These are phyloP conservation scores for Ophiostoma montium DNA, from an alignment of 2,329 filamentous ascomycete genomes.

Conservation along the genomic window DNA sequence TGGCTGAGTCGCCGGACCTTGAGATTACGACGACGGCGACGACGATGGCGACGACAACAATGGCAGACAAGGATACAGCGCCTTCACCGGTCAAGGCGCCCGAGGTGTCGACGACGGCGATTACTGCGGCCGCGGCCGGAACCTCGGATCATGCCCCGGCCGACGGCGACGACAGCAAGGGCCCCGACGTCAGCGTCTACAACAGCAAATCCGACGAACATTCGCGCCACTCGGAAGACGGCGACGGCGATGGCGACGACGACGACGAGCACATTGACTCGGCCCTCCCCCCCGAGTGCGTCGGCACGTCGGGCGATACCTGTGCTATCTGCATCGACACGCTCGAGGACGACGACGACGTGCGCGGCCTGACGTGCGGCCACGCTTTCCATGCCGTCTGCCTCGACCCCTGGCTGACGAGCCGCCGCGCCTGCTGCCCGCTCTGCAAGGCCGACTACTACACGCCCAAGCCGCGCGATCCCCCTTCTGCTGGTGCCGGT, in stretches of 20 bases:
- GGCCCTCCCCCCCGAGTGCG: constrained; percentile 65
- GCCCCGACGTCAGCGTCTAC: constrained; percentile 11
- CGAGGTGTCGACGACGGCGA: no score
- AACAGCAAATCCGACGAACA: constrained; percentile 18
- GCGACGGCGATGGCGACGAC: constrained; percentile 49
- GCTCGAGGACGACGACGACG: constrained; percentile 88
- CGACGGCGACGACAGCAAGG: constrained; percentile 9
- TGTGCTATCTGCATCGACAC: constrained; percentile 95
- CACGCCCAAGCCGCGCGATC: constrained; percentile 71
- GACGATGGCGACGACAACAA: not conserved
- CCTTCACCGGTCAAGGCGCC: not conserved
- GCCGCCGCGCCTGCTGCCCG: constrained; percentile 84
- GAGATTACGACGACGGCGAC: not conserved
- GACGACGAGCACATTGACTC: constrained; percentile 63
- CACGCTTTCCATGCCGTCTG: constrained; percentile 96
- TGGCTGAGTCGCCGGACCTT: constrained; percentile 23
- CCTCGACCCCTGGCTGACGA: constrained; percentile 92
- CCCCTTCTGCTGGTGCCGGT: no score
- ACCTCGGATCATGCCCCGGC: no score
- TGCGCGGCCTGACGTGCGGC: constrained; percentile 88
- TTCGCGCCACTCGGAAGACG: constrained; percentile 34
- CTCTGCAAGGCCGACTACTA: constrained; percentile 98
- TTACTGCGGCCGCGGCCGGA: no score
- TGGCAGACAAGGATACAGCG: not conserved
- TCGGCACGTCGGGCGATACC: constrained; percentile 73